Conservation (phyloP, 176 grass and related monocot species). For the Raddia distichophylla region DNA sequence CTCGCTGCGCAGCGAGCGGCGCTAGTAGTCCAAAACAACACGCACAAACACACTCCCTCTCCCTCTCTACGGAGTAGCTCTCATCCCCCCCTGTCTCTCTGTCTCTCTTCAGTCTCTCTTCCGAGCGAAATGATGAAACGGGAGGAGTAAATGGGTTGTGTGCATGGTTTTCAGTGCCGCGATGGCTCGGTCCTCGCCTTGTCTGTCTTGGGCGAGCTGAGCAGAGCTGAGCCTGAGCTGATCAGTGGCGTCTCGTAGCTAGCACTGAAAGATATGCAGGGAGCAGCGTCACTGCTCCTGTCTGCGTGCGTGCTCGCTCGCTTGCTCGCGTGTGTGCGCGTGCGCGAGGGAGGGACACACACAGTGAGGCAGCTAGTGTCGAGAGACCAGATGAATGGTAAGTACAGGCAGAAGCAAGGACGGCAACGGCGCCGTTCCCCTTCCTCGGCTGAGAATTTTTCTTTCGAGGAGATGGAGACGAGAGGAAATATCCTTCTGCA, state of each 20-base stretch:
- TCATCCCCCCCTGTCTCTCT: too few species aligned
- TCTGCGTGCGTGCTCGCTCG: conserved; percentile 5
- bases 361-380: too few species aligned
- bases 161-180: conserved; percentile 70
- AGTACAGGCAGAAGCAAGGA: background rate
- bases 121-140: conserved; percentile 49
- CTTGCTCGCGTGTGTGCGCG: background rate
- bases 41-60: background rate
- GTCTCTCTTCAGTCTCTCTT: background rate
- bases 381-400: conserved; percentile 30
- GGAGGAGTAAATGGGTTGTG: conserved; percentile 31
- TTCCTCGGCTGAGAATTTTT: too few species aligned
- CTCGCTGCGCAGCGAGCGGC: conserved; percentile 35
- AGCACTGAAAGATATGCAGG: conserved; percentile 62
- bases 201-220: conserved; percentile 45
- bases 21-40: conserved; percentile 54
- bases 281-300: conserved; percentile 25
- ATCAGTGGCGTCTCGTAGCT: conserved; percentile 36
- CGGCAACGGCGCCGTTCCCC: too few species aligned
- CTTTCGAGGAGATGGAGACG: too few species aligned
- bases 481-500: too few species aligned
- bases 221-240: conserved; percentile 18
- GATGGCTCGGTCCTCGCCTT: conserved; percentile 30
- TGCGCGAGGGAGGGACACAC: background rate
- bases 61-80: too few species aligned